Evolutionary conservation across 352 stramenopile species (phyloP).

Genomic region (Ophiocytium majus): DNA sequence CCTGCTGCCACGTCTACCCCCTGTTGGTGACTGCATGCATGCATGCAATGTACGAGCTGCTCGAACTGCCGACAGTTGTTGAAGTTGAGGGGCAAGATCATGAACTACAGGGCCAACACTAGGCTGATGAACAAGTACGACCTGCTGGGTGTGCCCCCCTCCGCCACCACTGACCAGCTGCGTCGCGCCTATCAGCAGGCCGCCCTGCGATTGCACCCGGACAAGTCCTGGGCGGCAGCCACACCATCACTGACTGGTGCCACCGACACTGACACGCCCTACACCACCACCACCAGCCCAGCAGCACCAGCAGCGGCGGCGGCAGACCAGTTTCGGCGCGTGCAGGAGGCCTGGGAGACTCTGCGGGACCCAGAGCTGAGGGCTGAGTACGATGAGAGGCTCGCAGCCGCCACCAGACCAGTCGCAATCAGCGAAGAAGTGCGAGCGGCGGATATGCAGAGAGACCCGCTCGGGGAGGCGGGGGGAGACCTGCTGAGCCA

Average conservation of each 20-base stretch:
- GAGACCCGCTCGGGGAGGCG: background rate
- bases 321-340: background rate
- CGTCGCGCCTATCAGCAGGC: conserved; percentile 4
- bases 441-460: background rate
- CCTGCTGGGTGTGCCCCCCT: background rate
- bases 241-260: too few species aligned
- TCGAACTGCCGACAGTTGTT: too few species aligned
- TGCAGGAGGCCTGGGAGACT: conserved; percentile 24
- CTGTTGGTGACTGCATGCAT: too few species aligned
- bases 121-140: conserved; percentile 19
- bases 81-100: too few species aligned
- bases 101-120: background rate
- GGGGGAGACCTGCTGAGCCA: background rate
- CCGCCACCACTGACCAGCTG: background rate
- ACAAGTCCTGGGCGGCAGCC: conserved; percentile 17
- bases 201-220: background rate
- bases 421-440: conserved; percentile 11
- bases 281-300: background rate
- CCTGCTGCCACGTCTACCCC: background rate
- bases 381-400: background rate
- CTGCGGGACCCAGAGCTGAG: background rate
- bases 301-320: too few species aligned
- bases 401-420: background rate
- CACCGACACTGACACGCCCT: too few species aligned
- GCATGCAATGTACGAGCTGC: background rate